phyloP scores from a whole-genome alignment of 192 early-diverging fungal species.

The Mortierella hygrophila region DNA sequence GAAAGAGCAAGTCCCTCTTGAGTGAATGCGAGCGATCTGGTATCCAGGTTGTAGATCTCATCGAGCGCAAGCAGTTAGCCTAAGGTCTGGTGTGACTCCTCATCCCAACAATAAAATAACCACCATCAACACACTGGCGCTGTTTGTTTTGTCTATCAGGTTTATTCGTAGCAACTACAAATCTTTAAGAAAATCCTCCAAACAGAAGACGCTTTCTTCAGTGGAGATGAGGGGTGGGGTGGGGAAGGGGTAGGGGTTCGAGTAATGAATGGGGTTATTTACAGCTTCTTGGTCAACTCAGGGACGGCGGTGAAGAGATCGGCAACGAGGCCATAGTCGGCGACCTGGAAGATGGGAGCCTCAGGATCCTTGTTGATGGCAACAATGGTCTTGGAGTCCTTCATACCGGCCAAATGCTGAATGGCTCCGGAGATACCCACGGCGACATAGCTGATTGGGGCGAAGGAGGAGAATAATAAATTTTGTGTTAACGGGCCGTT shows the following conservation, averaged over 20 bases:
- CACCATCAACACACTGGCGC: not conserved
- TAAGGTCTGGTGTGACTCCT: not conserved
- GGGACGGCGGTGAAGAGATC: slow-evolving; percentile 95
- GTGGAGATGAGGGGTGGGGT: not conserved
- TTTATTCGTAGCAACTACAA: slow-evolving; percentile 1
- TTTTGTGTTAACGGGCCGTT: not conserved
- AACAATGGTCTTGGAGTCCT: slow-evolving; percentile 98
- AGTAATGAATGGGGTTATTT: slow-evolving; percentile 37
- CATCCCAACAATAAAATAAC: not conserved
- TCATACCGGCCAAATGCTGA: slow-evolving; percentile 98
- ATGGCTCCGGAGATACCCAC: slow-evolving; percentile 98
- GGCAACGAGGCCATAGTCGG: slow-evolving; percentile 96
- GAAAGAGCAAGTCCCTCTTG: slow-evolving; percentile 39
- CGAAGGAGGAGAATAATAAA: not conserved
- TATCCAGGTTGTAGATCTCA: slow-evolving; percentile 35
- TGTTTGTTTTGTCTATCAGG: not conserved
- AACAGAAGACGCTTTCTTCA: not conserved
- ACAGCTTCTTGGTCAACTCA: slow-evolving; percentile 92
- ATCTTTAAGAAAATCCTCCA: not conserved
- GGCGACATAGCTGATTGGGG: slow-evolving; percentile 90
- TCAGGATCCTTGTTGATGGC: slow-evolving; percentile 99
- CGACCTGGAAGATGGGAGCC: slow-evolving; percentile 97
- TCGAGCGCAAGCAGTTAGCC: slow-evolving; percentile 1
- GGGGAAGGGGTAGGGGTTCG: not conserved
- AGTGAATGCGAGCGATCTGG: slow-evolving; percentile 44